Evolutionary conservation across 1,284 basidiomycete genomes (phyloP), one percentile per base, ranked within the genome.

Genomic region (Blastosporella zonata): DNA sequence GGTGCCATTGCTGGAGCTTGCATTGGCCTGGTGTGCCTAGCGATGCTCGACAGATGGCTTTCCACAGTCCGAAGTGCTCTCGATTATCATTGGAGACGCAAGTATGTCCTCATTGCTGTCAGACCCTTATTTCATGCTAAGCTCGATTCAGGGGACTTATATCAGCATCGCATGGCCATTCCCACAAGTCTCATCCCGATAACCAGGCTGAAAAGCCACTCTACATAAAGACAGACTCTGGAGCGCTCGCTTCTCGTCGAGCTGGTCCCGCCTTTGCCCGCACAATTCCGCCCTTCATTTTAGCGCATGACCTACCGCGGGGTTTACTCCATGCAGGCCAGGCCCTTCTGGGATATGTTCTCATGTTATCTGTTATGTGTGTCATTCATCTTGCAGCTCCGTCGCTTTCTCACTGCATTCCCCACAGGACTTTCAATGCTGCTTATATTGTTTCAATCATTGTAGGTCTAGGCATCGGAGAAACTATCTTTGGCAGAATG

Each of bases 321-420:
- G 87, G 87, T 5, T 58, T 73, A 2, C 58, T 85, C 39, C 78
- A 79, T 51, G 74, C 74, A 3, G 45, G 78, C 23, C 84, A 88
- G 55, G 72, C 81, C 39, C 62, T 79, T 18, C 58, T 88, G 27
- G 64, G 67, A 36, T 88, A 84, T 54, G 55, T 68, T 7, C 71
- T 89, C 46, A 89, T 89, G 87, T 62, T 90, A 62, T 75, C 76
- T 8, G 74, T 86, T 59, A 90, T 90, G 87, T 87, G 66, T 65
- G 83, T 61, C 33, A 34, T 23, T 45, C 8, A 18, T 42, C 20
- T 34, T 27, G 36, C 22, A 31, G 9, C 9, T 15, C 6, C 15
- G 38, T 27, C 20, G 23, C 23, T 8, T 35, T 36, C 38, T 47
- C 54, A 54, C 40, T 46, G 47, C 43, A 46, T 39, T 40, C 42